Evolutionary conservation across 345 rosid genomes (phyloP), one percentile per base, ranked within the genome.

Genomic region (Brassica juncea): DNA sequence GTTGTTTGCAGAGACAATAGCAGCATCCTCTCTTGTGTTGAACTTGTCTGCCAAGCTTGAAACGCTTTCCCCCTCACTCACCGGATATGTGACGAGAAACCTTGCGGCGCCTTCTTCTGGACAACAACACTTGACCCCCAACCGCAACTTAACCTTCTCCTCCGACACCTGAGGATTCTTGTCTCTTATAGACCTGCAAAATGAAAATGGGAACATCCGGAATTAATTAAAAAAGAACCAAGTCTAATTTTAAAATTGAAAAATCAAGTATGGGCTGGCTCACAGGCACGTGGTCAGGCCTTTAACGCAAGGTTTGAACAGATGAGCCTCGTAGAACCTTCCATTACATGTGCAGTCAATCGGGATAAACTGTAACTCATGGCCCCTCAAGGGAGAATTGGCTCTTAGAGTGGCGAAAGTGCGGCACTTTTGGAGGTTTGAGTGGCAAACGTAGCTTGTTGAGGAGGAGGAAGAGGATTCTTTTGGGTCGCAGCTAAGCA

Each of bases 61-160:
- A 69, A 90, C 68, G 49, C 88, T 84, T 42, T 91, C 96, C 2
- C 90, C 87, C 63, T 81, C 76, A 35, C 79, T 82, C 57, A 87
- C 86, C 0, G 97, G 96, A 77, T 90, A 94, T 52, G 97, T 81
- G 6, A 90, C 75, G 66, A 90, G 78, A 49, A 89, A 72, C 44
- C 84, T 79, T 8, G 42, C 73, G 21, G 52, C 84, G 74, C 86
- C 67, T 65, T 80, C 66, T 42, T 81, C 70, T 7, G 90, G 87
- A 55, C 98, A 91, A n/a, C 89, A 83, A 68, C 97, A 91, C 70
- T 78, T 87, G 58, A 93, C 55, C 1, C 94, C 91, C 39, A 93
- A 78, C 52, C 67, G 84, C 54, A 93, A 39, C 49, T 52, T 83
- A 37, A 79, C 81, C 14, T 82, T 86, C 31, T 80, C 83, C 1